A percentile compares a stretch with the other conserved stretches of the same genome.
These are phyloP conservation scores for Rosa multiflora DNA, from an alignment of 306 rosid genomes.

Conservation along the genomic window DNA sequence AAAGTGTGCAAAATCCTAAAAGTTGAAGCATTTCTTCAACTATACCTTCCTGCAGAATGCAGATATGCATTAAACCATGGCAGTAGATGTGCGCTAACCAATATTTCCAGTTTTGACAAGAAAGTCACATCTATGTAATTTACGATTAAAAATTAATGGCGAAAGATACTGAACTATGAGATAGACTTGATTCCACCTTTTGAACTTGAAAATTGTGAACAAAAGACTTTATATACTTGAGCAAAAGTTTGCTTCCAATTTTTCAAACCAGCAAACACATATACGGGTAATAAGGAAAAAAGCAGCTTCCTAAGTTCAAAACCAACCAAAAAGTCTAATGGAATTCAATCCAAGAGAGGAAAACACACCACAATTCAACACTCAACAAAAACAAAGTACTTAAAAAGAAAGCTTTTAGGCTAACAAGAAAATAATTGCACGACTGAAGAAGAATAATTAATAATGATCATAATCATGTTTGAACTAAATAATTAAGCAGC, in stretches of 20 bases:
- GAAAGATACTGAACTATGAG: constrained; percentile 14
- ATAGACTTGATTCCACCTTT: constrained; percentile 32
- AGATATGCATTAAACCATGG: constrained; percentile 36
- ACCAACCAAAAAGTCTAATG: constrained; percentile 33
- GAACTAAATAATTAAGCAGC: constrained; percentile 13
- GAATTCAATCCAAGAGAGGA: constrained; percentile 31
- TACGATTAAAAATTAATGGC: not conserved
- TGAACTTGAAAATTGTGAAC: constrained; percentile 23
- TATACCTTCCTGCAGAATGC: constrained; percentile 37
- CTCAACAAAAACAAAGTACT: not conserved
- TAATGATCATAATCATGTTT: constrained; percentile 4
- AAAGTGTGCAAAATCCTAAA: not conserved
- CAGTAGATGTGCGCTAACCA: constrained; percentile 25
- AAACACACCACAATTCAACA: constrained; percentile 10
- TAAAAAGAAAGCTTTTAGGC: constrained; percentile 7
- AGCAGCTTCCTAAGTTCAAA: constrained; percentile 50
- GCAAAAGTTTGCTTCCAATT: constrained; percentile 23
- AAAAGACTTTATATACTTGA: constrained; percentile 12
- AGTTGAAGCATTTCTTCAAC: constrained; percentile 38
- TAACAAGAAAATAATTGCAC: constrained; percentile 11
- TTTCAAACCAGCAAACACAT: constrained; percentile 48
- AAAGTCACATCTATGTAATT: constrained; percentile 51
- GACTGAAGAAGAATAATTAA: constrained; percentile 8
- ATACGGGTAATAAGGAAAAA: constrained; percentile 46
- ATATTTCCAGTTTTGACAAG: constrained; percentile 35